Evolutionary conservation across 192 early-diverging fungal species (phyloP), one percentile per base, ranked within the genome.

Genomic region (Gryganskiella cystojenkinii): DNA sequence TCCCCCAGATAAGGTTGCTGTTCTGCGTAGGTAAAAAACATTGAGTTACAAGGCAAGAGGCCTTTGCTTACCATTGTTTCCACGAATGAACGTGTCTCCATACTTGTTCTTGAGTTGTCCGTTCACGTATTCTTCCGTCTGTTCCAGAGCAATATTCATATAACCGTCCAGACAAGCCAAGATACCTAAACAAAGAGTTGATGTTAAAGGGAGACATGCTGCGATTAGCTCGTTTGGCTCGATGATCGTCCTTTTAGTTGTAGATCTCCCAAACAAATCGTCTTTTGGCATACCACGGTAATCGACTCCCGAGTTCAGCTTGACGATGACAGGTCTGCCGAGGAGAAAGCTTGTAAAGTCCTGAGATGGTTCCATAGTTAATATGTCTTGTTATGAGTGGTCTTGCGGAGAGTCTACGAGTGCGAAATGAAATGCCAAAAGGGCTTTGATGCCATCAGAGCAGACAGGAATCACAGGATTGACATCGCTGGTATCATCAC

Each of bases 91-190:
- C 3, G 90, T 91, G 64, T 99, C 97, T 24, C 96, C 96, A 75
- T 96, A 99, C 56, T 85, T 90, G 84, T 97, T 96, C 63, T 92
- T 96, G 34, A 95, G 82, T 57, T 92, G 84, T n/a, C 97, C 97
- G 74, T 97, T 92, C 30, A 97, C 96, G 56, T 92, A 97, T 82
- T 99, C 97, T 68, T 97, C 91, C 6, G 96, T 97, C 61, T 96
- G 89, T 83, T 98, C 97, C 76, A 99, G 63, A 14, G 95, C 97
- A 85, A 99, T 97, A 82, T 99, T 98, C 96, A 95, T 95, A 65
- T 95, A 99, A 13, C 95, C 95, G 76, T 99, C 96, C 62, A 99
- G 76, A 80, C 96, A 97, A 17, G 95, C 93, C 45, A 98, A 83
- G 11, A 92, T 86, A 24, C 94, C 94, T 94, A 70, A 17, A 44